A percentile compares a stretch with the other conserved stretches of the same genome.
phyloP scores from a whole-genome alignment of 768 basidiomycete genomes.

The Cystobasidium ongulense region DNA sequence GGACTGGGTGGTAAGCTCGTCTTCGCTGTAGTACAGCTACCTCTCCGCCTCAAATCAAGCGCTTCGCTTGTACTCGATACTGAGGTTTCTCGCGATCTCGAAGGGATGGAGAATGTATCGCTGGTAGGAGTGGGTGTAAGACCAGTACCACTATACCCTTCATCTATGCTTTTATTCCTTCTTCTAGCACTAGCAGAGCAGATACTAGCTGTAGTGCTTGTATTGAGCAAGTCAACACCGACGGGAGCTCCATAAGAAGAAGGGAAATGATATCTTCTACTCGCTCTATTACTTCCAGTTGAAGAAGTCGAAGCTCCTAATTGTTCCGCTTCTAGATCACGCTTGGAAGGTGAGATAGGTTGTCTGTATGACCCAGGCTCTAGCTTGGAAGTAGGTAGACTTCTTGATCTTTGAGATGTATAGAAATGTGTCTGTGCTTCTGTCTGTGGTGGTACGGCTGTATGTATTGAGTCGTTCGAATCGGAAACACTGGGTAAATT shows the following conservation, averaged over 20 bases:
- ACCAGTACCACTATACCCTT: not conserved
- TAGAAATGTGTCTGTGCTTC: not conserved
- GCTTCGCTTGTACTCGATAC: not conserved
- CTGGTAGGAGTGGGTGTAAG: not conserved
- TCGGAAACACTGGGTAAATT: not conserved
- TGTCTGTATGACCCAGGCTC: not conserved
- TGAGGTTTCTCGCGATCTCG: not conserved
- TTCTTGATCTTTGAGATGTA: conserved; percentile 2
- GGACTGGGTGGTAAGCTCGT: not conserved
- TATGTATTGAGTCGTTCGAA: not conserved
- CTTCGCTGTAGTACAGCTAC: not conserved
- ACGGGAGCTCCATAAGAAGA: not conserved
- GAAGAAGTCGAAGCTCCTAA: not conserved
- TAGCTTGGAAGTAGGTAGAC: not conserved
- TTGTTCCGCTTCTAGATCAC: not conserved
- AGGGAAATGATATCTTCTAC: not conserved
- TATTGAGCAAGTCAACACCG: not conserved
- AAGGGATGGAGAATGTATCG: conserved; percentile 5
- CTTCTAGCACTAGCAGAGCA: not conserved
- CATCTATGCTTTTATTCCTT: conserved; percentile 5
- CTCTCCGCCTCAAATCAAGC: not conserved
- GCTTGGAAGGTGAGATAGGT: not conserved
- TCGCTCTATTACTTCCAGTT: not conserved
- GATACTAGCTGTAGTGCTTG: not conserved
- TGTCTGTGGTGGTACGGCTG: not conserved